These are phyloP conservation scores for Curvularia eragrostidis DNA, from an alignment of 2,329 filamentous ascomycete species.

Conservation along the genomic window DNA sequence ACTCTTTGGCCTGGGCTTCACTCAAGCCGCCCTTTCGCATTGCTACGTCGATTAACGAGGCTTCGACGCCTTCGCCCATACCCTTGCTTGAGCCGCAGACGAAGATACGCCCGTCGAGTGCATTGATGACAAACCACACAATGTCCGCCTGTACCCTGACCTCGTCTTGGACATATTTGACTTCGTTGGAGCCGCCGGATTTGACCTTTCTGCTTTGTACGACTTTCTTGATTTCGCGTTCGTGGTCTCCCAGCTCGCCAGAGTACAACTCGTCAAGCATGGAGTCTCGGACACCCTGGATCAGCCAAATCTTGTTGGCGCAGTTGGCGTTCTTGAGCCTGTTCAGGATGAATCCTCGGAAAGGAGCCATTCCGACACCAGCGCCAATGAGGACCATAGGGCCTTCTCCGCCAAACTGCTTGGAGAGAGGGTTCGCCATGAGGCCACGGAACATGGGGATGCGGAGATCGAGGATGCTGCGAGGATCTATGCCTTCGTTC, in stretches of 20 bases:
- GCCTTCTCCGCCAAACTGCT: slow-evolving; percentile 89
- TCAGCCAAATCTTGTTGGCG: slow-evolving; percentile 96
- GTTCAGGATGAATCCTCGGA: slow-evolving; percentile 96
- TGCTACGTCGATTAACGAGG: slow-evolving; percentile 84
- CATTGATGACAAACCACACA: slow-evolving; percentile 98
- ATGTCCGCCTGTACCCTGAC: slow-evolving; percentile 89
- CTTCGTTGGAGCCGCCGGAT: slow-evolving; percentile 61
- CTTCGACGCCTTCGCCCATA: slow-evolving; percentile 96
- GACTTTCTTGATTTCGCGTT: slow-evolving; percentile 56
- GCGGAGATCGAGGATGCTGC: slow-evolving; percentile 66
- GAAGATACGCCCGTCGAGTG: slow-evolving; percentile 93
- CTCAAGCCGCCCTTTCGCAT: slow-evolving; percentile 92
- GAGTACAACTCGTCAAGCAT: slow-evolving; percentile 95
- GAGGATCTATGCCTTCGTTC: slow-evolving; percentile 58
- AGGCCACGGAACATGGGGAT: slow-evolving; percentile 98
- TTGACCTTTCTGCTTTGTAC: slow-evolving; percentile 60
- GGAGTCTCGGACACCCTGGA: slow-evolving; percentile 92
- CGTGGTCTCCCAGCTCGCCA: slow-evolving; percentile 84
- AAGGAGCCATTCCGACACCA: slow-evolving; percentile 94
- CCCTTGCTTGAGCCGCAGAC: slow-evolving; percentile 95
- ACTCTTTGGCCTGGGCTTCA: slow-evolving; percentile 79
- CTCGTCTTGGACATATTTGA: slow-evolving; percentile 95
- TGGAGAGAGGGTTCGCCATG: slow-evolving; percentile 95
- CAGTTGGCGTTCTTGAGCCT: slow-evolving; percentile 93
- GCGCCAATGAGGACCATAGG: slow-evolving; percentile 98